phyloP scores from a whole-genome alignment of 768 basidiomycete genomes.

The Tricholoma sp. region DNA sequence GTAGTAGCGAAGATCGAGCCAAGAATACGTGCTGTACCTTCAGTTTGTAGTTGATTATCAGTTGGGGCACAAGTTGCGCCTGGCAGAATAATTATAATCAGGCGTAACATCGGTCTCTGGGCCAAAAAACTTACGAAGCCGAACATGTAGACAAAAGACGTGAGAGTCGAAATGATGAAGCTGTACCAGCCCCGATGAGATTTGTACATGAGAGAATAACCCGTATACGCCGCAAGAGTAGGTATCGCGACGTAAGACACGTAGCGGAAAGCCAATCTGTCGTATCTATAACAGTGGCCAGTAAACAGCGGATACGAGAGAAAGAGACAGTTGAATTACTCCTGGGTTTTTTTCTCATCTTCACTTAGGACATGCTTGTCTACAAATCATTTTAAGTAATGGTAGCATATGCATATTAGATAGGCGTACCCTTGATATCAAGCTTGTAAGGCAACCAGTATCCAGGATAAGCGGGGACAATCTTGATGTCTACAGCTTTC shows the following conservation, averaged over 20 bases:
- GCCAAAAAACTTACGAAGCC: conserved; percentile 74
- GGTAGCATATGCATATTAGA: conserved; percentile 10
- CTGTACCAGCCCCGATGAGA: conserved; percentile 95
- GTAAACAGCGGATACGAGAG: conserved; percentile 1
- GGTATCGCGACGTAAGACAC: conserved; percentile 90
- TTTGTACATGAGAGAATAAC: conserved; percentile 78
- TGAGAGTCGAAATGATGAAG: conserved; percentile 89
- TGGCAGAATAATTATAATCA: conserved; percentile 22
- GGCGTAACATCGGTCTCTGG: neutral
- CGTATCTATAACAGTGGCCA: conserved; percentile 50
- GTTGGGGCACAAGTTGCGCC: conserved; percentile 82
- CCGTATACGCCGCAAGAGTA: conserved; percentile 65
- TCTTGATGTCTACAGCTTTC: conserved; percentile 82
- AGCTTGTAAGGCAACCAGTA: conserved; percentile 74
- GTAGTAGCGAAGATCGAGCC: neutral
- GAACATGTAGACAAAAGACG: conserved; percentile 93
- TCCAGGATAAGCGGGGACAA: conserved; percentile 58
- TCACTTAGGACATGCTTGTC: conserved; percentile 97
- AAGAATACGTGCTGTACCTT: conserved; percentile 54
- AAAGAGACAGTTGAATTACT: conserved; percentile 45
- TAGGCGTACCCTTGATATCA: conserved; percentile 65
- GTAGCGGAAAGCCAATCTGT: conserved; percentile 90
- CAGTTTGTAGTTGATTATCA: conserved; percentile 97
- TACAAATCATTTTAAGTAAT: conserved; percentile 19
- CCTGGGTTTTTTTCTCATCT: conserved; percentile 97